Evolutionary conservation across 345 rosid genomes (phyloP), one percentile per base, ranked within the genome.

Genomic region (Eucalyptus guilfoylei): DNA sequence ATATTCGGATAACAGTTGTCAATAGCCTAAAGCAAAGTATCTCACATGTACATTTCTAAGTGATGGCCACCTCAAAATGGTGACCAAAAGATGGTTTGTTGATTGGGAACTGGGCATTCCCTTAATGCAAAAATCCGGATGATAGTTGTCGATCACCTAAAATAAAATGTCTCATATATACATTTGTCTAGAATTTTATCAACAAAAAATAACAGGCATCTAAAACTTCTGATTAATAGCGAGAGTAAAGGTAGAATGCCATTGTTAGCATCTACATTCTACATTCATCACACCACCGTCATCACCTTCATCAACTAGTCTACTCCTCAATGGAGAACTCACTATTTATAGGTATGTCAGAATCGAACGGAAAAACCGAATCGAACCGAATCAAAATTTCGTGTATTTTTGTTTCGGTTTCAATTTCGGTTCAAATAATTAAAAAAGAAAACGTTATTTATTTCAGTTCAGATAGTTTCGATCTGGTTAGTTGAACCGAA

Each of bases 331-430:
- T 1, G 14, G 26, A 37, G 4, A 37, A 19, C 45, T 37, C 40
- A 72, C 28, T 72, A 72, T 42, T 72, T 11, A 6, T 26, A 21
- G 58, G 24, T 5, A 11, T 3, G 2, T 52, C 0, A 52, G 26
- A 52, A 52, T 0, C 0, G 55, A 52, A 52, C 55, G 2, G 4
- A 19, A 52, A 52, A 52, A 8, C 2, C 10, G 2, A 52, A 52
- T 52, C 4, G 5, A 52, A 52, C 11, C 11, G 0, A 52, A 52
- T 19, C 26, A 0, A 52, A 52, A 1, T 52, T 52, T 8, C 2
- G 4, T 21, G 26, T 11, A 52, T 2, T 52, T 52, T 2, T 52
- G 58, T 52, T 21, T 52, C 0, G 26, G 26, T 52, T 52, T 52
- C 2, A 0, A 52, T 52, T 52, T 19, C 11, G 0, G 11, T 52